These are phyloP conservation scores for Cadophora sp. DNA, from an alignment of 2,329 filamentous ascomycete species.

Conservation along the genomic window DNA sequence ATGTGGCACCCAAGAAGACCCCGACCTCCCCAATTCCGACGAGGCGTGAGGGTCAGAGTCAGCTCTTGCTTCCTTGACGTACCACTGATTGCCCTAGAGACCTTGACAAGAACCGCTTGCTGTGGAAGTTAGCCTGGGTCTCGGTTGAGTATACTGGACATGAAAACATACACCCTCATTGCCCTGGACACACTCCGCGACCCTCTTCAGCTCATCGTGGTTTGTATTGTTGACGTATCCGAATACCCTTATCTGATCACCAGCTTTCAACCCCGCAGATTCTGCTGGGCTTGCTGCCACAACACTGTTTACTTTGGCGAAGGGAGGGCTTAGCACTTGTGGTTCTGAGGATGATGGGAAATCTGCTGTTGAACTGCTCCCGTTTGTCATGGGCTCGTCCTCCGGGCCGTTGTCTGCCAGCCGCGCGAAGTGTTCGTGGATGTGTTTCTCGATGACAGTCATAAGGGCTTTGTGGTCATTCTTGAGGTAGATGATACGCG, in stretches of 20 bases:
- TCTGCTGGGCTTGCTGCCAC: slow-evolving; percentile 81
- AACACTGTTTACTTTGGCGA: slow-evolving; percentile 90
- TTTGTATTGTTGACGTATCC: slow-evolving; percentile 84
- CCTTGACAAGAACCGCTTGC: slow-evolving; percentile 74
- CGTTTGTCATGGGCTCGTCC: slow-evolving; percentile 37
- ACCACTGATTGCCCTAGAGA: slow-evolving; percentile 53
- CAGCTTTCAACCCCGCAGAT: slow-evolving; percentile 77
- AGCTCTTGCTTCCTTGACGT: slow-evolving; percentile 57
- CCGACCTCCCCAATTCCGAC: slow-evolving; percentile 86
- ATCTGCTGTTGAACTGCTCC: slow-evolving; percentile 37
- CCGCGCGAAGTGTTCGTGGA: slow-evolving; percentile 91
- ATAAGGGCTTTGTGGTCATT: slow-evolving; percentile 96
- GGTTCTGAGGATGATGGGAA: slow-evolving; percentile 47
- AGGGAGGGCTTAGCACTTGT: slow-evolving; percentile 63
- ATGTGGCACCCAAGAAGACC: slow-evolving; percentile 92
- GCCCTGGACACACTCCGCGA: slow-evolving; percentile 87
- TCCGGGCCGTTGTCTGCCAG: slow-evolving; percentile 53
- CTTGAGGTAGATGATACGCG: slow-evolving; percentile 85
- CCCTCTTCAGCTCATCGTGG: slow-evolving; percentile 83
- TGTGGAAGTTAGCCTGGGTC: slow-evolving; percentile 48
- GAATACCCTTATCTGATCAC: slow-evolving; percentile 85
- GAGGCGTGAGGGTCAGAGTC: slow-evolving; percentile 77
- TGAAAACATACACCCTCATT: slow-evolving; percentile 78
- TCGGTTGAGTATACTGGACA: not conserved
- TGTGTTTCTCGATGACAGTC: slow-evolving; percentile 78